These are phyloP conservation scores for Porodaedalea pini DNA, from an alignment of 1,284 basidiomycete species.

Conservation along the genomic window DNA sequence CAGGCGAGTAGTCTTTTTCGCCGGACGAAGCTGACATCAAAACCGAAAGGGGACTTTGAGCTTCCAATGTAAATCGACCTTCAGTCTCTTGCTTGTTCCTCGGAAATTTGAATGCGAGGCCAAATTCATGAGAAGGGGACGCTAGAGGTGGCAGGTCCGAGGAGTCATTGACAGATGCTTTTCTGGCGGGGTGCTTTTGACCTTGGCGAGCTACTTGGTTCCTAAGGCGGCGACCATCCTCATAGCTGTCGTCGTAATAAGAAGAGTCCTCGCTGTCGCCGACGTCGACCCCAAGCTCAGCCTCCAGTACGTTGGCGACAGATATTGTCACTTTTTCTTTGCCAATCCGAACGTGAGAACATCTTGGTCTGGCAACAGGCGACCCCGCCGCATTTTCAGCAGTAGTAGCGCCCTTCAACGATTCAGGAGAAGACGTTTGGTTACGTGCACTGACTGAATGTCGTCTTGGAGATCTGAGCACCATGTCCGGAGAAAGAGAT, in stretches of 20 bases:
- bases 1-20: not conserved
- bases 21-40: slow-evolving; percentile 1
- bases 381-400: not conserved
- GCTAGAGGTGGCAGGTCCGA: slow-evolving; percentile 8
- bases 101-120: slow-evolving; percentile 1
- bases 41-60: slow-evolving; percentile 15
- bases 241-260: slow-evolving; percentile 14
- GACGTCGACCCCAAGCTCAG: slow-evolving; percentile 19
- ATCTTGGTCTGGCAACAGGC: slow-evolving; percentile 9
- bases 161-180: not conserved
- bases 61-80: slow-evolving; percentile 1
- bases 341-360: slow-evolving; percentile 16
- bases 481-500: slow-evolving; percentile 9
- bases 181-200: not conserved
- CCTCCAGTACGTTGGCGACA: slow-evolving; percentile 19
- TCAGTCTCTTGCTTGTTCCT: not conserved
- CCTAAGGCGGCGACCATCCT: not conserved
- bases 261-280: slow-evolving; percentile 18
- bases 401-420: not conserved
- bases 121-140: not conserved
- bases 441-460: not conserved
- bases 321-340: slow-evolving; percentile 19
- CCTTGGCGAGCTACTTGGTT: not conserved
- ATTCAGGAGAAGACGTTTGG: not conserved
- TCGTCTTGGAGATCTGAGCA: not conserved